Percentiles rank a stretch among this genome's conserved stretches.
Evolutionary conservation across 768 basidiomycete species (phyloP).

Genomic region (Hebeloma cylindrosporum): DNA sequence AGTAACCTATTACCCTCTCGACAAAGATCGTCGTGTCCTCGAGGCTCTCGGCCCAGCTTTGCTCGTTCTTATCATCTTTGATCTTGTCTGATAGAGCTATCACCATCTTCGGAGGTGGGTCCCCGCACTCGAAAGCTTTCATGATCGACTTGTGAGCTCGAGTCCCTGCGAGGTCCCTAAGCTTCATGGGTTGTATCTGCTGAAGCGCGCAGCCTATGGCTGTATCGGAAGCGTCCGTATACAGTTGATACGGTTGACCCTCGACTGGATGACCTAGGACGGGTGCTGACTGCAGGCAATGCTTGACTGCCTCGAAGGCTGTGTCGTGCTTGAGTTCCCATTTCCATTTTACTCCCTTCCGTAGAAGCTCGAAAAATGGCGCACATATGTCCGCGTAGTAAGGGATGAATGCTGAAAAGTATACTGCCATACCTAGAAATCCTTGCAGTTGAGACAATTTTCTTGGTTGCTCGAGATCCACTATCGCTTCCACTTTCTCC

Average conservation of each 20-base stretch:
- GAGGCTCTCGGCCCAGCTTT: constrained; percentile 1
- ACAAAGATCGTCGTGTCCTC: constrained; percentile 6
- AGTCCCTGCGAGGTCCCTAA: constrained; percentile 20
- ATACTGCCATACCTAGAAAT: constrained; percentile 37
- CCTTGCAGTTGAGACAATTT: constrained; percentile 26
- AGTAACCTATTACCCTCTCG: constrained; percentile 12
- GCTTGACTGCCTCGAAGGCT: constrained; percentile 29
- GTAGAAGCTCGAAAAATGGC: constrained; percentile 31
- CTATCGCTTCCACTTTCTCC: too few species aligned
- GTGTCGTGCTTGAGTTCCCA: constrained; percentile 24
- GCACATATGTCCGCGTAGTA: constrained; percentile 31
- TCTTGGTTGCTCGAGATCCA: too few species aligned
- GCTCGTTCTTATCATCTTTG: constrained; percentile 1
- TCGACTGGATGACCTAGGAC: constrained; percentile 29
- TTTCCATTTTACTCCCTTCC: constrained; percentile 24
- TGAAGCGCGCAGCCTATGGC: constrained; percentile 22
- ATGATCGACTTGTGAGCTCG: not conserved
- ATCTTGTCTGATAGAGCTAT: not conserved
- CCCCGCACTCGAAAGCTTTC: not conserved
- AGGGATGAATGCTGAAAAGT: constrained; percentile 39
- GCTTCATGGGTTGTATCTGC: constrained; percentile 24
- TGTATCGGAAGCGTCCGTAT: constrained; percentile 32
- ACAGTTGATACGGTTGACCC: constrained; percentile 31
- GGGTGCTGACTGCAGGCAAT: constrained; percentile 26
- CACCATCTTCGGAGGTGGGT: not conserved